Conservation (phyloP, 1,284 basidiomycete species). For the Stygiomarasmius scandens region DNA sequence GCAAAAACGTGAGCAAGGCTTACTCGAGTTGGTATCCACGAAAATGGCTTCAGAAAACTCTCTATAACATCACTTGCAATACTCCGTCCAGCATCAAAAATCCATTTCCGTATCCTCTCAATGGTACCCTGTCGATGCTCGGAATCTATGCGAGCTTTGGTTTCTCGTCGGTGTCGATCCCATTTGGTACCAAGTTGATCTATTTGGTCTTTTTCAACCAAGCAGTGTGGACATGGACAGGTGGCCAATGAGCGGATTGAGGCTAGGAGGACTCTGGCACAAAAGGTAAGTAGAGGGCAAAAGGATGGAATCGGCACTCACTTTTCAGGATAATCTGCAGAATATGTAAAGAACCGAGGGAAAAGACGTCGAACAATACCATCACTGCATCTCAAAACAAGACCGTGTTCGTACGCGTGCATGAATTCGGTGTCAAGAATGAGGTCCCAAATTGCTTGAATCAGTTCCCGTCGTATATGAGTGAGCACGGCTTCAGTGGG, state of each 20-base stretch:
- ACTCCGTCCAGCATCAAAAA: background rate
- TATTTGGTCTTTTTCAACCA: constrained; percentile 13
- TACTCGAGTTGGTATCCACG: constrained; percentile 8
- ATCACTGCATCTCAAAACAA: constrained; percentile 21
- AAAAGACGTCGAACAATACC: constrained; percentile 17
- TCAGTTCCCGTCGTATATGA: constrained; percentile 25
- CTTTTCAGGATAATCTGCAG: constrained; percentile 27
- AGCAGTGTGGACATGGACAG: constrained; percentile 23
- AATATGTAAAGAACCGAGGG: constrained; percentile 21
- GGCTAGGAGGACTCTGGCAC: constrained; percentile 13
- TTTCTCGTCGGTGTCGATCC: background rate
- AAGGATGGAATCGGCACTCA: constrained; percentile 14
- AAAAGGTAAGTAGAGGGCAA: background rate
- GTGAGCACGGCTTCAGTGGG: constrained; percentile 16
- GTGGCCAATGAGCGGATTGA: constrained; percentile 15
- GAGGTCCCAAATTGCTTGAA: constrained; percentile 22
- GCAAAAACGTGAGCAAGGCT: background rate
- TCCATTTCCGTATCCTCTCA: background rate
- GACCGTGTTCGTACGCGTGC: constrained; percentile 22
- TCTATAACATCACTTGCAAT: constrained; percentile 6
- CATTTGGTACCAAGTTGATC: constrained; percentile 6
- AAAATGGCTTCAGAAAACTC: background rate
- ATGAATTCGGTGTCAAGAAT: constrained; percentile 24
- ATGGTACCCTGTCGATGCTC: background rate
- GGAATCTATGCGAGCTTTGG: background rate